Conservation (phyloP, 495 filamentous ascomycete species). For the Penicillium coffeae region DNA sequence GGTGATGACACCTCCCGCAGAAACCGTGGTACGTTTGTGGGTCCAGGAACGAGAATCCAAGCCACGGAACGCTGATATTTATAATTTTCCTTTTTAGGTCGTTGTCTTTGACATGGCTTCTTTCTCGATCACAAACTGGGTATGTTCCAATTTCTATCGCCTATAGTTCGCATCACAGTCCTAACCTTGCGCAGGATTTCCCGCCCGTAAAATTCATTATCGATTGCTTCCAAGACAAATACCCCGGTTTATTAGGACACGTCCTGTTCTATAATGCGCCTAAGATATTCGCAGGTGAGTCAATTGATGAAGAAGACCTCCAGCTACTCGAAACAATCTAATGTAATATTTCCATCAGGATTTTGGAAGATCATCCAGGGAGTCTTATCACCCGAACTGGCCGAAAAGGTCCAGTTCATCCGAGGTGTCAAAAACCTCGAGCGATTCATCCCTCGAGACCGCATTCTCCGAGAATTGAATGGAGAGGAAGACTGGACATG, state of each 20-base stretch:
- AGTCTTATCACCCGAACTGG: slow-evolving; percentile 95
- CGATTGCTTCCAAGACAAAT: slow-evolving; percentile 94
- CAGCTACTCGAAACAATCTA: not conserved
- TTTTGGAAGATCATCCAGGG: slow-evolving; percentile 84
- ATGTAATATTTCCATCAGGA: slow-evolving; percentile 33
- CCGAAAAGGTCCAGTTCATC: slow-evolving; percentile 91
- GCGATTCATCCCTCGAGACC: slow-evolving; percentile 60
- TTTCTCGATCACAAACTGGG: slow-evolving; percentile 90
- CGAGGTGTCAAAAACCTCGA: slow-evolving; percentile 70
- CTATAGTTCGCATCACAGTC: not conserved
- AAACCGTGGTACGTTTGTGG: slow-evolving; percentile 64
- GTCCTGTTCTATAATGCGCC: slow-evolving; percentile 92
- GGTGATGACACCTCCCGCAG: slow-evolving; percentile 68
- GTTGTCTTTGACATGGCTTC: slow-evolving; percentile 90
- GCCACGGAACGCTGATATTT: not conserved
- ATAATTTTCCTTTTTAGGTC: slow-evolving; percentile 37
- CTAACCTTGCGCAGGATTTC: slow-evolving; percentile 62
- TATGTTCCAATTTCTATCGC: slow-evolving; percentile 27
- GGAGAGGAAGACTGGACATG: slow-evolving; percentile 82
- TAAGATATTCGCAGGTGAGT: slow-evolving; percentile 81
- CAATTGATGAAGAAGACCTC: not conserved
- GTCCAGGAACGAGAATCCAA: too few relatives aligned
- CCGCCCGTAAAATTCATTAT: slow-evolving; percentile 94
- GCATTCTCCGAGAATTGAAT: slow-evolving; percentile 74
- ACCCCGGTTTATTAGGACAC: slow-evolving; percentile 81